Base-by-base conservation (phyloP, 169 alveolate genomes). In the Plasmodium yoelii region DNA sequence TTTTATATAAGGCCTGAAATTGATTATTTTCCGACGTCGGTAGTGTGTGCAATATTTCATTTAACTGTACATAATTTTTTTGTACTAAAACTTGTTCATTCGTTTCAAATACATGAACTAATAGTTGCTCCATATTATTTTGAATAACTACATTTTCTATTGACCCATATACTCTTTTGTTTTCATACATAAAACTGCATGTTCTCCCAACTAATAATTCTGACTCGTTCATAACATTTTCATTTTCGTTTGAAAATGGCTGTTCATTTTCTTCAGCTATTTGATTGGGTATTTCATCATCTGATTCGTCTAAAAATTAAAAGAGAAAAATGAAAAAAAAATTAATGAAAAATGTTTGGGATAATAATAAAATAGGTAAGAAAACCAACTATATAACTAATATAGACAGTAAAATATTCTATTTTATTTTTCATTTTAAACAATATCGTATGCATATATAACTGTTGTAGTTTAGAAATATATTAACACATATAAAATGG, bases 1-100 rank as follows among this genome's bases (percentile, higher is more conserved):
- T 75, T 68, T 63, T 75, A 68, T 75, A 75, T 39, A 75, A 68
- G 15, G 88, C 88, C 28, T 75, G 88, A 59, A 44, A 75, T 68
- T 75, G 88, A 19, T 28, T 75, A 56, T 75, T 75, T 42, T 56
- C 88, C 6, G 73, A 39, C 12, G 64, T 15, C 5, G 88, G 53
- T 5, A 74, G 63, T 57, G 61, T 74, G 12, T 57, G 39, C 10
- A 75, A 56, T 9, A 75, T 57, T 55, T 75, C 88, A 22, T 75
- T 75, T 55, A 75, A 15, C 24, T 61, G 88, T 39, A 75, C 88
- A 46, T 75, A 75, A 15, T 75, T 75, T 63, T 34, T 51, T 10
- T 73, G 88, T 8, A 75, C 64, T 51, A 63, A 47, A 26, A 75
- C 64, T 55, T 51, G 51, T 4, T 75, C 77, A 42, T 63, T 75